Evolutionary conservation across 176 grass and related monocot genomes (phyloP).

Genomic region (Rhynchospora pubera): DNA sequence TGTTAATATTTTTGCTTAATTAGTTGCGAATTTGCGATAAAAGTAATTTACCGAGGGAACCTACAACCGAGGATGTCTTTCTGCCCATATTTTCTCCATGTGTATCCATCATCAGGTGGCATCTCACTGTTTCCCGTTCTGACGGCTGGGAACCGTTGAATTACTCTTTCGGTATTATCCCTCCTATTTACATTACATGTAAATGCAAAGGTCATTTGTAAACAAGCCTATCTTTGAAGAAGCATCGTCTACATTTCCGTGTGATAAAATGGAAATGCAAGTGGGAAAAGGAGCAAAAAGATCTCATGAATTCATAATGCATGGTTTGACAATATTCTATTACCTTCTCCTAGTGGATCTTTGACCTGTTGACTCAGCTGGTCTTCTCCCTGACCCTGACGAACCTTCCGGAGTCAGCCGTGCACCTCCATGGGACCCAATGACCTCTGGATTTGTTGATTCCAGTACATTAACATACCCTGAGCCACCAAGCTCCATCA

Average conservation of each 20-base stretch:
- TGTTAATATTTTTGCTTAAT: not conserved
- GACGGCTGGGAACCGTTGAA: constrained; percentile 29
- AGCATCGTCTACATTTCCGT: not conserved
- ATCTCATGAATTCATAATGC: not conserved
- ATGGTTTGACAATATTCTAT: constrained; percentile 10
- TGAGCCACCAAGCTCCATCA: not conserved
- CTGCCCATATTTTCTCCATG: constrained; percentile 91
- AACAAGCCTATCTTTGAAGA: not conserved
- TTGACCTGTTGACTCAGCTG: constrained; percentile 5
- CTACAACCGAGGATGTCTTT: constrained; percentile 64
- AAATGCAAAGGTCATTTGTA: not conserved
- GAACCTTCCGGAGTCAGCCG: not conserved
- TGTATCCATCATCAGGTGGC: constrained; percentile 83
- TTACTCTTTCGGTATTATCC: constrained; percentile 31
- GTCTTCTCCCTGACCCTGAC: not conserved
- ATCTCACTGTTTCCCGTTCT: constrained; percentile 53
- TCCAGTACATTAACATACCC: not conserved
- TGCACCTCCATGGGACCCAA: not conserved
- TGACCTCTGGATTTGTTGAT: not conserved
- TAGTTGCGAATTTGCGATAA: not conserved
- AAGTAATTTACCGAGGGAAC: constrained; percentile 50
- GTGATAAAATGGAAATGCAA: not conserved
- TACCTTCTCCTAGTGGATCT: constrained; percentile 34
- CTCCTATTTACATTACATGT: constrained; percentile 30
- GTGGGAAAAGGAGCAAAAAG: constrained; percentile 12